A percentile compares a stretch with the other conserved stretches of the same genome.
Conservation (phyloP, 2,329 filamentous ascomycete species). For the Penicillium sp. region DNA sequence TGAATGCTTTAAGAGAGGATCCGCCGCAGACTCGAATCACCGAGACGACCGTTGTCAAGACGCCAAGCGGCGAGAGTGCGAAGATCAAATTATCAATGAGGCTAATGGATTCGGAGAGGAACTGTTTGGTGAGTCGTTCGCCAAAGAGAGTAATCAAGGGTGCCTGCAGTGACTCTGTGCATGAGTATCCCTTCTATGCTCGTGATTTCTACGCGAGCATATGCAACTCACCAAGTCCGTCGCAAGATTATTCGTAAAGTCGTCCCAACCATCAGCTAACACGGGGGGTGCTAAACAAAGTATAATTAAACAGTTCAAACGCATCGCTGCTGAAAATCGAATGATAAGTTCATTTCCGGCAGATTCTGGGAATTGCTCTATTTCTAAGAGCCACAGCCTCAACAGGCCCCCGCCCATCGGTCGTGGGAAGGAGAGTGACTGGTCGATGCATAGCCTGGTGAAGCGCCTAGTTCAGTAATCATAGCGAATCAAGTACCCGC, state of each 20-base stretch:
- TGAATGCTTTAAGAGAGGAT: slow-evolving; percentile 43
- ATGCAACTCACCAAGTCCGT: slow-evolving; percentile 35
- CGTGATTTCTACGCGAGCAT: not conserved
- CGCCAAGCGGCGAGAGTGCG: slow-evolving; percentile 48
- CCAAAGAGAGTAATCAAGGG: slow-evolving; percentile 45
- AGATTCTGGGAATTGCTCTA: not conserved
- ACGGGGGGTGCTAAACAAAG: slow-evolving; percentile 20
- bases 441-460: not conserved
- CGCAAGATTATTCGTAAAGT: slow-evolving; percentile 41
- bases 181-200: not conserved
- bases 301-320: slow-evolving; percentile 7
- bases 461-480: not conserved
- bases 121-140: slow-evolving; percentile 50
- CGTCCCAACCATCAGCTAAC: slow-evolving; percentile 33
- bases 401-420: not conserved
- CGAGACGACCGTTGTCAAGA: slow-evolving; percentile 45
- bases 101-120: slow-evolving; percentile 45
- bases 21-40: slow-evolving; percentile 49
- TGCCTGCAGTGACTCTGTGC: slow-evolving; percentile 20
- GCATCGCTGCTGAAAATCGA: slow-evolving; percentile 4
- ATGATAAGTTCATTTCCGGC: not conserved
- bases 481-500: slow-evolving; percentile 2
- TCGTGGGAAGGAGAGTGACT: not conserved
- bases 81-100: slow-evolving; percentile 48
- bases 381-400: slow-evolving; percentile 1